These are phyloP conservation scores for Aspergillus nomiae DNA, from an alignment of 2,329 filamentous ascomycete species.

Conservation along the genomic window DNA sequence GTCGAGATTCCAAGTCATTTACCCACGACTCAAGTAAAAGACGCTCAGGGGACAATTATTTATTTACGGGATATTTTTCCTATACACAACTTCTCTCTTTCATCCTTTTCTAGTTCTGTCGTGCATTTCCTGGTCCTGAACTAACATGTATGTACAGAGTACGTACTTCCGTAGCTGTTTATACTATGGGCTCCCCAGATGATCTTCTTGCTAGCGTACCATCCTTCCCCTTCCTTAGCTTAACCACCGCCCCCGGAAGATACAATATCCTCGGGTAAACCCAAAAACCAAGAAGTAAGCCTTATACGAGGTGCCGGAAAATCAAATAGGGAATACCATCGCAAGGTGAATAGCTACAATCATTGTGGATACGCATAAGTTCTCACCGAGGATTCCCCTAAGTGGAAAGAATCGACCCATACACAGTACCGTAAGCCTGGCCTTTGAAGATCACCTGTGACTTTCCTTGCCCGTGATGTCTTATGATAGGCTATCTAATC, in stretches of 20 bases:
- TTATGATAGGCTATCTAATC: background rate
- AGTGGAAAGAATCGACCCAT: background rate
- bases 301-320: background rate
- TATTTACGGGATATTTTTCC: background rate
- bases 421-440: background rate
- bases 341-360: background rate
- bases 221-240: background rate
- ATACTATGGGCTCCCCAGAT: background rate
- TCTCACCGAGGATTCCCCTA: background rate
- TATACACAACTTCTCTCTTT: background rate
- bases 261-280: background rate
- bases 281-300: background rate
- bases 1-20: background rate
- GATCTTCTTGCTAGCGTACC: background rate
- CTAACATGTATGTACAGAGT: background rate
- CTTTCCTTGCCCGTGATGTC: background rate
- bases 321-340: too few species aligned
- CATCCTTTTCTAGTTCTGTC: background rate
- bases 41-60: background rate
- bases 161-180: background rate
- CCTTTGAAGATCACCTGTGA: background rate
- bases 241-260: too few species aligned
- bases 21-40: background rate
- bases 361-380: background rate
- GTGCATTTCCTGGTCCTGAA: background rate